Percentiles rank a stretch among this genome's conserved stretches.
Evolutionary conservation across 768 basidiomycete genomes (phyloP).

Genomic region (Suillus sp.): DNA sequence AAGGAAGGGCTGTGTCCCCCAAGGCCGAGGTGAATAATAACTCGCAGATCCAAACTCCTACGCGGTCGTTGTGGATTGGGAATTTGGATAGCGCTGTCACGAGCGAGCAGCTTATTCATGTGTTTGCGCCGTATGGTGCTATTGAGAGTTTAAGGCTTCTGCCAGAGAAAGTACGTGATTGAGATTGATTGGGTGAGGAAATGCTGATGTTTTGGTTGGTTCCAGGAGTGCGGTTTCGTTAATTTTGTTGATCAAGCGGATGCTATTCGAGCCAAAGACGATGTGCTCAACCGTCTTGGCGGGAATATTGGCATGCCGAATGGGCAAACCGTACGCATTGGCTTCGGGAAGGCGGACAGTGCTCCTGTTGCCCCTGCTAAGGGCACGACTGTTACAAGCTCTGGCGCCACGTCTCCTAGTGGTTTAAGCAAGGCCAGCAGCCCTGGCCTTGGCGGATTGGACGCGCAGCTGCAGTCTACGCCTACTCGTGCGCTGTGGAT

Average conservation of each 20-base stretch:
- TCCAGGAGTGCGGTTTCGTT: conserved; percentile 96
- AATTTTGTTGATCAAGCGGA: conserved; percentile 96
- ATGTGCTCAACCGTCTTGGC: conserved; percentile 92
- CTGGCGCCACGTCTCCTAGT: conserved; percentile 67
- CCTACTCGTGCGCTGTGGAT: conserved; percentile 98
- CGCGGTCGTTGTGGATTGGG: conserved; percentile 97
- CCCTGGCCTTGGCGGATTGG: conserved; percentile 65
- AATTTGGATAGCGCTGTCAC: conserved; percentile 95
- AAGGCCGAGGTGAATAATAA: conserved; percentile 67
- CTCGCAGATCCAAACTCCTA: conserved; percentile 87
- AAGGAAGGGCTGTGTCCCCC: conserved; percentile 80
- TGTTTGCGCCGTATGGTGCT: conserved; percentile 95
- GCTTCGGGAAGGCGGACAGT: conserved; percentile 97
- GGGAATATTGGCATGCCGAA: conserved; percentile 95
- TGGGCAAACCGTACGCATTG: conserved; percentile 94
- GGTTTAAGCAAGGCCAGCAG: conserved; percentile 50
- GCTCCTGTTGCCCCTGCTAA: conserved; percentile 91
- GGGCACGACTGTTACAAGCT: conserved; percentile 61
- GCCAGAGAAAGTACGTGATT: conserved; percentile 83
- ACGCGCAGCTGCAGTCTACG: conserved; percentile 84
- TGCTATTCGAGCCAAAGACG: conserved; percentile 97
- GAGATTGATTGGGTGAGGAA: conserved; percentile 6
- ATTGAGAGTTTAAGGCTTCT: conserved; percentile 94
- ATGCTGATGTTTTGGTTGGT: conserved; percentile 21
- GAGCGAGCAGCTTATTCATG: conserved; percentile 91